A percentile compares a stretch with the other conserved stretches of the same genome.
Evolutionary conservation across 164 flowering plant species (phyloP).

Genomic region (Akebia trifoliata): DNA sequence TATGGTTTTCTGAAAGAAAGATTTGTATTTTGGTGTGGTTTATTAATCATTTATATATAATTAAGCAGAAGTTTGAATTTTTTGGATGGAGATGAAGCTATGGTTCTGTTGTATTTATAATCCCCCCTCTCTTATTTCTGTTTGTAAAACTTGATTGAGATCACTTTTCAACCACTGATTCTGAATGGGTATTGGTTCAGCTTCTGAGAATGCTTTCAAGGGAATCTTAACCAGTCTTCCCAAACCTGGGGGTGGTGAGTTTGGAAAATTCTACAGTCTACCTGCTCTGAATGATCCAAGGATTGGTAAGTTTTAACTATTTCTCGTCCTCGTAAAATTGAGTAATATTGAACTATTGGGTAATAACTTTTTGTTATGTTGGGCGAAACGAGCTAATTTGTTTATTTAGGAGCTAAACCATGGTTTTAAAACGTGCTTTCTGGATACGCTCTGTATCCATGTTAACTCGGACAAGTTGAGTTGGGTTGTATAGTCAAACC

Average conservation of each 20-base stretch:
- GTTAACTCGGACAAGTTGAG: no score
- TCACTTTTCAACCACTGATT: not conserved
- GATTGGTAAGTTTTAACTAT: conserved; percentile 42
- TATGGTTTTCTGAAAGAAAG: not conserved
- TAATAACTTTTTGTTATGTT: no score
- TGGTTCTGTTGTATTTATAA: not conserved
- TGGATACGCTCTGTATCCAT: no score
- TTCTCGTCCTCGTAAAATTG: no score
- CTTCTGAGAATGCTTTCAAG: conserved; percentile 69
- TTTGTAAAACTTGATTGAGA: not conserved
- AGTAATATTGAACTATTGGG: not conserved
- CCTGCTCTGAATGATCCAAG: conserved; percentile 86
- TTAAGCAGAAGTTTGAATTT: not conserved
- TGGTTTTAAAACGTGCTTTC: no score
- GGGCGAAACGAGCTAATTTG: no score
- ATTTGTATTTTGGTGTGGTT: not conserved
- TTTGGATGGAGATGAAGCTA: not conserved
- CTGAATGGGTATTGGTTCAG: conserved; percentile 31
- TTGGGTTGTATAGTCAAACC: no score
- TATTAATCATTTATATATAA: not conserved
- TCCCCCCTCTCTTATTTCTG: no score
- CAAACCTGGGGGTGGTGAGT: conserved; percentile 89
- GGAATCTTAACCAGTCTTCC: conserved; percentile 71
- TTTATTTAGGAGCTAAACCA: no score
- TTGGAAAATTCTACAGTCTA: conserved; percentile 80